These are phyloP conservation scores for Crucihimalaya himalaica DNA, from an alignment of 345 rosid genomes.

Conservation along the genomic window DNA sequence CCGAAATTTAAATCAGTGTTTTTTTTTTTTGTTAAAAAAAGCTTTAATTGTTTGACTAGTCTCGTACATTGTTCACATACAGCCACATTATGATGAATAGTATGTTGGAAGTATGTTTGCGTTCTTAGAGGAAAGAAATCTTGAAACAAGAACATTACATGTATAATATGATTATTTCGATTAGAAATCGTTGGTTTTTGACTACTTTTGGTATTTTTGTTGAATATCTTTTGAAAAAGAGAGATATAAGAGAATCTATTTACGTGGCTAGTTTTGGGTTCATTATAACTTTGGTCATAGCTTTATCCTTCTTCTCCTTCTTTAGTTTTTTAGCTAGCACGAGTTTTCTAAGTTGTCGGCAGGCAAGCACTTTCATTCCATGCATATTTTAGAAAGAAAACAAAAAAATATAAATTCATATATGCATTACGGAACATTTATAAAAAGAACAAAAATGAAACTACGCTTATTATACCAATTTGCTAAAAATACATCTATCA, in stretches of 20 bases:
- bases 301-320: neutral
- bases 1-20: neutral
- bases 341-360: conserved; percentile 38
- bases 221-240: neutral
- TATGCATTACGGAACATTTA: no score
- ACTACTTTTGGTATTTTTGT: conserved; percentile 29
- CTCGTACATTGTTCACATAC: conserved; percentile 15
- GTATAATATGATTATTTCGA: neutral
- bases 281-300: conserved; percentile 20
- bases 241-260: conserved; percentile 26
- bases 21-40: neutral
- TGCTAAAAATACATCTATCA: neutral
- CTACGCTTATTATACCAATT: neutral
- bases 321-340: neutral
- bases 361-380: conserved; percentile 19
- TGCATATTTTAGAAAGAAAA: neutral
- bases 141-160: conserved; percentile 7
- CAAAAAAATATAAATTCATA: neutral
- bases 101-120: conserved; percentile 24
- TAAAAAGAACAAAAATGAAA: neutral
- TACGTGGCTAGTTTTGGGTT: conserved; percentile 22
- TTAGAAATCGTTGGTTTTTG: conserved; percentile 41
- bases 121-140: neutral
- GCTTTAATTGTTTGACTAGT: neutral
- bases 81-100: conserved; percentile 19